A percentile compares a stretch with the other conserved stretches of the same genome.
These are phyloP conservation scores for Candida patagonica DNA, from an alignment of 805 yeast species.

Conservation along the genomic window DNA sequence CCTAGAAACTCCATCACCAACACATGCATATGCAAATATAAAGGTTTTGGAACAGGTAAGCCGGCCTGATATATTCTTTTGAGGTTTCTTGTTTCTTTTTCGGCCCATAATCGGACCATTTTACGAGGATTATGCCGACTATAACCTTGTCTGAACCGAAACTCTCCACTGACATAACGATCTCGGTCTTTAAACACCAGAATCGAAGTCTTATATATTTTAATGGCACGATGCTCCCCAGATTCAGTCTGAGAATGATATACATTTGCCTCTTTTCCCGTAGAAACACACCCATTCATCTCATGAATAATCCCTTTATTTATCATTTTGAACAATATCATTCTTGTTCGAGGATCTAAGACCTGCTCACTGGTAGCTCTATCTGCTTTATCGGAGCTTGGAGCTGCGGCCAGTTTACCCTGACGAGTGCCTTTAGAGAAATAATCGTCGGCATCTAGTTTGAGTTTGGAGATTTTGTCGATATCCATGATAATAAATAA, in stretches of 20 bases:
- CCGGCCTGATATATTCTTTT: conserved; percentile 71
- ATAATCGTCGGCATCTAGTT: conserved; percentile 16
- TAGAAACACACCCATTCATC: conserved; percentile 87
- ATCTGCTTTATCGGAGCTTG: conserved; percentile 62
- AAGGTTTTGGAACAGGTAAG: conserved; percentile 89
- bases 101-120: conserved; percentile 98
- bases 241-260: conserved; percentile 55
- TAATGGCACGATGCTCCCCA: conserved; percentile 64
- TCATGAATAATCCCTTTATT: conserved; percentile 76
- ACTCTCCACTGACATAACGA: conserved; percentile 93
- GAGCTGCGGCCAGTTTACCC: conserved; percentile 13
- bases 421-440: conserved; percentile 18
- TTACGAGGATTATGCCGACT: conserved; percentile 88
- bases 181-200: conserved; percentile 96
- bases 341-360: conserved; percentile 85
- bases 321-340: conserved; percentile 70
- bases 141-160: conserved; percentile 76
- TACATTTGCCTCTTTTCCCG: conserved; percentile 99
- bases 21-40: conserved; percentile 81
- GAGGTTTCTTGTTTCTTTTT: conserved; percentile 88
- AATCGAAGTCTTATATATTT: conserved; percentile 92
- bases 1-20: conserved; percentile 92
- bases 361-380: conserved; percentile 97
- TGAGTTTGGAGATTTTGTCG: conserved; percentile 4
- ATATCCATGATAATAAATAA: not conserved